Evolutionary conservation across 768 basidiomycete genomes (phyloP).

Genomic region (Podaxis pistillaris): DNA sequence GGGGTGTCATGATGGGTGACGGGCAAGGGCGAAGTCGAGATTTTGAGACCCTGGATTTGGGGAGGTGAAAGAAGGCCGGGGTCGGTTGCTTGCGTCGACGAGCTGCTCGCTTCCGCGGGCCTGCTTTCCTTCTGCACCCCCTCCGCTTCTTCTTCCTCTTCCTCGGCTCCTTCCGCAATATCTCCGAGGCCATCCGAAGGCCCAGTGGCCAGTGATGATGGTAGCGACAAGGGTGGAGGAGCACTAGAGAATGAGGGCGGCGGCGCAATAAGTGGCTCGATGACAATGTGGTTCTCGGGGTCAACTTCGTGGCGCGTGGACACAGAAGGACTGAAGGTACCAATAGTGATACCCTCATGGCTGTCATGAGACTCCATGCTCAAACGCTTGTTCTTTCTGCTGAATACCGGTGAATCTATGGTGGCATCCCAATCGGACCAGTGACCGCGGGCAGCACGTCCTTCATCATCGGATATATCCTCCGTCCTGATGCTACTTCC

Average conservation of each 20-base stretch:
- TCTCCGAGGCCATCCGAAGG: conserved; percentile 46
- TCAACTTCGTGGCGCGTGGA: conserved; percentile 13
- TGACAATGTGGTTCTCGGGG: conserved; percentile 21
- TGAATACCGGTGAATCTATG: conserved; percentile 41
- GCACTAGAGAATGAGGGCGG: conserved; percentile 20
- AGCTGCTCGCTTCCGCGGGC: conserved; percentile 8
- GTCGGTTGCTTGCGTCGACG: conserved; percentile 17
- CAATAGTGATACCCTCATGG: conserved; percentile 20
- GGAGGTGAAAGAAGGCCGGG: conserved; percentile 29
- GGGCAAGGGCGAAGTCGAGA: conserved; percentile 43
- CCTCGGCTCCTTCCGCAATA: conserved; percentile 63
- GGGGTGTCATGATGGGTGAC: conserved; percentile 22
- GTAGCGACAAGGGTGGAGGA: conserved; percentile 22
- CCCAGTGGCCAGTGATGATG: conserved; percentile 38
- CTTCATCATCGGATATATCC: conserved; percentile 41
- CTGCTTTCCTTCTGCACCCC: conserved; percentile 10
- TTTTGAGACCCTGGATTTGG: conserved; percentile 58
- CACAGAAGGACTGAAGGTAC: conserved; percentile 21
- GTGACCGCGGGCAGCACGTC: conserved; percentile 35
- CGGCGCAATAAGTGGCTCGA: conserved; percentile 54
- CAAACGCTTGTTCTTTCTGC: conserved; percentile 21
- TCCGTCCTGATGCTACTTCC: conserved; percentile 29
- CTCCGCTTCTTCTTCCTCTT: conserved; percentile 43
- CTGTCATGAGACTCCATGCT: conserved; percentile 19
- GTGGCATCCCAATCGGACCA: conserved; percentile 47